These are phyloP conservation scores for Podaxis rugospora DNA, from an alignment of 768 basidiomycete genomes.

Conservation along the genomic window DNA sequence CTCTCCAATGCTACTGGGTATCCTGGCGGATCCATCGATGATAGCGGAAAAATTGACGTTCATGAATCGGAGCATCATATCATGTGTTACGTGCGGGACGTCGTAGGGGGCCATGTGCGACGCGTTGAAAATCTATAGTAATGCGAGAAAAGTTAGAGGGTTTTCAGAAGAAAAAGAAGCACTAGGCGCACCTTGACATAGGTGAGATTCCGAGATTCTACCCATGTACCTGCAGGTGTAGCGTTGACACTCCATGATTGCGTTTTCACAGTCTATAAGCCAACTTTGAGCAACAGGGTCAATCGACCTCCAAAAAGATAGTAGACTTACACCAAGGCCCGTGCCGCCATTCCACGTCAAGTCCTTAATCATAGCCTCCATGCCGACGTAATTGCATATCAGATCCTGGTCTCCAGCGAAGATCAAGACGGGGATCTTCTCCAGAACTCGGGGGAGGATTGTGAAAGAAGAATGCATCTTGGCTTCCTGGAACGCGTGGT, in stretches of 20 bases:
- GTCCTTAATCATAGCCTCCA: conserved; percentile 78
- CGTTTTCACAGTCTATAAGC: conserved; percentile 54
- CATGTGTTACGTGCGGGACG: conserved; percentile 82
- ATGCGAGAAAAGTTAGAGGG: neutral
- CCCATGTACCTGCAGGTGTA: conserved; percentile 86
- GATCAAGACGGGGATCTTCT: conserved; percentile 78
- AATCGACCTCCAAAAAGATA: neutral
- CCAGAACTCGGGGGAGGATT: conserved; percentile 74
- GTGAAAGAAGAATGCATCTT: conserved; percentile 66
- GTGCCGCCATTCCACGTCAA: conserved; percentile 83
- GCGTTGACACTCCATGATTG: conserved; percentile 75
- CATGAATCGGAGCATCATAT: conserved; percentile 99
- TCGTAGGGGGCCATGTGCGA: conserved; percentile 97
- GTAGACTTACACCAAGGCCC: conserved; percentile 71
- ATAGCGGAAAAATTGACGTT: conserved; percentile 82
- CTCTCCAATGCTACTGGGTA: conserved; percentile 77
- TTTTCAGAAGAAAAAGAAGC: neutral
- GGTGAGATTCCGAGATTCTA: conserved; percentile 81
- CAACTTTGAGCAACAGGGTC: neutral
- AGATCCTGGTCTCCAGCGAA: conserved; percentile 96
- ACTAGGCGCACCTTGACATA: conserved; percentile 71
- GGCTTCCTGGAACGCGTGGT: conserved; percentile 50
- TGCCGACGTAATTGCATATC: conserved; percentile 93
- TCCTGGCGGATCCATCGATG: conserved; percentile 72
- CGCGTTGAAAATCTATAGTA: conserved; percentile 73